Conservation (phyloP, 805 yeast species). For the Lachancea fermentati region DNA sequence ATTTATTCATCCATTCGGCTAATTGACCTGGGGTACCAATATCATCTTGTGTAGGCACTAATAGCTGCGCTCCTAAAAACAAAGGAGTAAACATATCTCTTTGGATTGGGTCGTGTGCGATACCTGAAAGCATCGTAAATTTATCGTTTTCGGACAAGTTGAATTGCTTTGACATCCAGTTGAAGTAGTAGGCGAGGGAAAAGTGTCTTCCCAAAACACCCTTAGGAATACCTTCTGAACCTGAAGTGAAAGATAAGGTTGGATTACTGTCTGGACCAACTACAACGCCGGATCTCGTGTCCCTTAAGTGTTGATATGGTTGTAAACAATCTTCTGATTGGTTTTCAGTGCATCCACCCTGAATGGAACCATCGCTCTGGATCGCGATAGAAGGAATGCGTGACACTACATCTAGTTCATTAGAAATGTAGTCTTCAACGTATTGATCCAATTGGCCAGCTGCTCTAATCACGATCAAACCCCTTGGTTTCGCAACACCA, state of each 20-base stretch:
- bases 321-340: slow-evolving; percentile 45
- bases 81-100: slow-evolving; percentile 98
- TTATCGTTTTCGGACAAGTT: slow-evolving; percentile 71
- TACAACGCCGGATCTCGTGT: slow-evolving; percentile 71
- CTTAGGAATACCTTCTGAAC: slow-evolving; percentile 97
- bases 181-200: slow-evolving; percentile 94
- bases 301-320: slow-evolving; percentile 40
- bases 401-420: slow-evolving; percentile 67
- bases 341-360: slow-evolving; percentile 46
- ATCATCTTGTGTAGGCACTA: slow-evolving; percentile 94
- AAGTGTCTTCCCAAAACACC: slow-evolving; percentile 98
- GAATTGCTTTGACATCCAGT: slow-evolving; percentile 94
- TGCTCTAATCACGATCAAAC: slow-evolving; percentile 80
- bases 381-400: slow-evolving; percentile 74
- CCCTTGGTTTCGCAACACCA: slow-evolving; percentile 89
- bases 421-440: slow-evolving; percentile 71
- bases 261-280: slow-evolving; percentile 99
- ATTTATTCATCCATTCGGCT: slow-evolving; percentile 94
- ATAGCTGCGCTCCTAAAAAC: slow-evolving; percentile 86
- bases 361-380: slow-evolving; percentile 64
- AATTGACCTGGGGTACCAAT: slow-evolving; percentile 97
- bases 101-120: slow-evolving; percentile 99
- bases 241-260: slow-evolving; percentile 92
- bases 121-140: slow-evolving; percentile 97
- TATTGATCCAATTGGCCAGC: slow-evolving; percentile 78